Evolutionary conservation across 1,139 yeast species (phyloP), one percentile per base, ranked within the genome.

Genomic region (Hanseniaspora sp.): DNA sequence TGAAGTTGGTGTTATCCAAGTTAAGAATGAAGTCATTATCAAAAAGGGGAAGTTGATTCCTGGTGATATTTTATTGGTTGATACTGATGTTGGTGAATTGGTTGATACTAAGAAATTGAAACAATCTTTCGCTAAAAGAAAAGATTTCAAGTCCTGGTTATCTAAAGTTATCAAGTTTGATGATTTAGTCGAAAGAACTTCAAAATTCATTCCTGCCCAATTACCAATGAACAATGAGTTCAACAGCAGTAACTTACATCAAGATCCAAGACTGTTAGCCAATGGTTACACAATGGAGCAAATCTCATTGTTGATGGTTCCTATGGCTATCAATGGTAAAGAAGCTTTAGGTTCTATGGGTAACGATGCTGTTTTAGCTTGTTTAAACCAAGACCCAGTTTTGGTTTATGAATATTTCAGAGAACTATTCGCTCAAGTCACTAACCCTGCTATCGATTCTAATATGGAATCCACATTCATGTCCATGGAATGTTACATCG

Each of bases 281-380:
- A 85, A 86, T 66, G 96, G 96, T 54, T 92, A 87, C 74, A 84
- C 96, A 18, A 83, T 83, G 64, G 98, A 92, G 72, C 97, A 92
- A 71, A 76, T 90, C 58, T 78, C 87, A 45, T 70, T 86, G 58
- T 74, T 92, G 46, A 74, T 92, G 62, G 95, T 86, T 7, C 97
- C 97, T 60, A 92, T 92, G 98, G 97, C 95, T 45, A 65, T 76
- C 46, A 85, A 80, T 62, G 96, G 92, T 58, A 88, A 88, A 66
- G 98, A 92, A 72, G 90, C 96, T 6, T 76, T 92, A 57, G 97
- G 98, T 33, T 88, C 96, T 13, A 92, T 92, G 98, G 98, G 98
- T 76, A 90, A 90, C 67, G 98, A 92, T 67, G 82, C 92, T 56
- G 95, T 97, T n/a, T 76, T 92, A 61, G 97, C 98, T 1, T 92